A percentile compares a stretch with the other conserved stretches of the same genome.
phyloP scores from a whole-genome alignment of 1,284 basidiomycete genomes.

The Stygiomarasmius scandens region DNA sequence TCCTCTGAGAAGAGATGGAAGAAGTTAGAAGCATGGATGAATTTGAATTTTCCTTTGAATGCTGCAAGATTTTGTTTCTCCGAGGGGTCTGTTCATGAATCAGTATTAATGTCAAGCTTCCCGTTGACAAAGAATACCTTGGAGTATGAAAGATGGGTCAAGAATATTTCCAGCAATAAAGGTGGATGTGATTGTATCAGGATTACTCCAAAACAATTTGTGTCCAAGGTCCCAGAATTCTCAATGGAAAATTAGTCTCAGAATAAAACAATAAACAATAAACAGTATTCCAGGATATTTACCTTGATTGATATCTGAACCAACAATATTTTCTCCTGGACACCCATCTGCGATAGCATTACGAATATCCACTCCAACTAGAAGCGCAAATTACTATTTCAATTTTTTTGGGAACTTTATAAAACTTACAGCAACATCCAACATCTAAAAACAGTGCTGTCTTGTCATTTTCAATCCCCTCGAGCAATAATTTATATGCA shows the following conservation, averaged over 20 bases:
- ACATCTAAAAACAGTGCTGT: background rate
- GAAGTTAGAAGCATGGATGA: slow-evolving; percentile 46
- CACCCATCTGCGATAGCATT: slow-evolving; percentile 28
- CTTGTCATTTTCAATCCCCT: background rate
- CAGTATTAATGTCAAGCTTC: no score
- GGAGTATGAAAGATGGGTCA: slow-evolving; percentile 28
- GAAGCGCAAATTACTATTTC: background rate
- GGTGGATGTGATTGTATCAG: slow-evolving; percentile 33
- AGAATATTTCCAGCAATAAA: slow-evolving; percentile 43
- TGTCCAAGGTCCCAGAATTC: slow-evolving; percentile 24
- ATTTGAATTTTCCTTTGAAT: slow-evolving; percentile 43
- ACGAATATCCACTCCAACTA: slow-evolving; percentile 29
- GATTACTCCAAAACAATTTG: slow-evolving; percentile 20
- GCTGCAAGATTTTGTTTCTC: slow-evolving; percentile 40
- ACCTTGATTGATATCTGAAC: slow-evolving; percentile 26
- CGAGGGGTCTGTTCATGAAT: no score
- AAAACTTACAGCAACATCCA: background rate
- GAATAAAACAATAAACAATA: no score
- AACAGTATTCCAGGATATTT: no score
- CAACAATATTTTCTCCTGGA: slow-evolving; percentile 25
- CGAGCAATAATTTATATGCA: background rate
- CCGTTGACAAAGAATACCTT: no score
- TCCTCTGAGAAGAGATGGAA: slow-evolving; percentile 54
- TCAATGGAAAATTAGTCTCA: no score
- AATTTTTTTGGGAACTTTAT: background rate